Percentiles rank a stretch among this genome's conserved stretches.
phyloP scores from a whole-genome alignment of 768 basidiomycete species.

The Tremella fuciformis region DNA sequence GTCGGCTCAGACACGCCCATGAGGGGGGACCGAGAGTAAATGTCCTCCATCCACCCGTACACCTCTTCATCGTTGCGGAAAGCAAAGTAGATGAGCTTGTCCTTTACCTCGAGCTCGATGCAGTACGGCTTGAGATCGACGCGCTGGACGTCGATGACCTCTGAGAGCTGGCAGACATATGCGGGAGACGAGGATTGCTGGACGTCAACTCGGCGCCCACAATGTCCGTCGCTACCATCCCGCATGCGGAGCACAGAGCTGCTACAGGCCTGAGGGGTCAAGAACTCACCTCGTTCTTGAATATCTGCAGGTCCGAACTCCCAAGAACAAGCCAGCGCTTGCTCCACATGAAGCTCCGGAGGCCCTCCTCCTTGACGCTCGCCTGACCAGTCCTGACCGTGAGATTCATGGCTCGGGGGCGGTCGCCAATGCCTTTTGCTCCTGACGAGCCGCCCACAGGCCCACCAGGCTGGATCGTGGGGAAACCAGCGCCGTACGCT shows the following conservation, averaged over 20 bases:
- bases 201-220: background rate
- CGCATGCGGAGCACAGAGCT: background rate
- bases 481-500: constrained; percentile 35
- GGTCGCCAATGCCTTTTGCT: background rate
- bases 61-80: constrained; percentile 70
- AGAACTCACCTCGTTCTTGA: constrained; percentile 81
- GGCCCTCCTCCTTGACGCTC: constrained; percentile 88
- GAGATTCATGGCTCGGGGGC: constrained; percentile 12
- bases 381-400: constrained; percentile 60
- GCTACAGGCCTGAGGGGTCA: background rate
- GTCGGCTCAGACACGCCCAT: constrained; percentile 93
- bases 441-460: background rate
- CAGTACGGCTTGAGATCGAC: constrained; percentile 95
- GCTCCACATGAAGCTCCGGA: constrained; percentile 87
- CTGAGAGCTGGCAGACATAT: constrained; percentile 58
- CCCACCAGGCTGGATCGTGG: constrained; percentile 18
- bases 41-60: constrained; percentile 98
- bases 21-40: constrained; percentile 84
- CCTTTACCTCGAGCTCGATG: constrained; percentile 76
- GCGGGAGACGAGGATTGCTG: constrained; percentile 25
- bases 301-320: constrained; percentile 72
- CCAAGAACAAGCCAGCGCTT: constrained; percentile 84
- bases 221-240: background rate
- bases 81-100: constrained; percentile 78
- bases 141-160: constrained; percentile 82